A percentile compares a stretch with the other conserved stretches of the same genome.
Evolutionary conservation across 768 basidiomycete species (phyloP).

Genomic region (Cubamyces lactineus): DNA sequence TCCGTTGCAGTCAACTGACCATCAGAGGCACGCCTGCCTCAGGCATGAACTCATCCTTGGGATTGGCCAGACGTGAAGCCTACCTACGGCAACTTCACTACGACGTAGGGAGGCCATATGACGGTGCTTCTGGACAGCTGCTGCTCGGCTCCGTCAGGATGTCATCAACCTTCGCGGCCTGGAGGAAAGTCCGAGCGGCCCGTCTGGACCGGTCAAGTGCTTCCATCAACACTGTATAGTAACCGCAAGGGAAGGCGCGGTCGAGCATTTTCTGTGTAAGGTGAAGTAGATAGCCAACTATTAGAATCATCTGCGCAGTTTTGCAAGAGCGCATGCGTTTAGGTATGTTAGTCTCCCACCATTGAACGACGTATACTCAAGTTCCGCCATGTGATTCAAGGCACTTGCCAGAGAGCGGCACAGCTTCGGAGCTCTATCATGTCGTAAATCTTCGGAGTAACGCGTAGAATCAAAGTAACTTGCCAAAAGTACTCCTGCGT

Average conservation of each 20-base stretch:
- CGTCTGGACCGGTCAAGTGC: not conserved
- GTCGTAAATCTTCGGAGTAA: conserved; percentile 12
- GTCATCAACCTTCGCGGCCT: not conserved
- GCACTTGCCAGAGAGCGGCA: conserved; percentile 4
- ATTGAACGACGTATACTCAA: too few species aligned
- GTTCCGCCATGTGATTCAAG: too few species aligned
- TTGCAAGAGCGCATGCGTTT: too few species aligned
- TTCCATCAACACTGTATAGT: not conserved
- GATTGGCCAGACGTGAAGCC: not conserved
- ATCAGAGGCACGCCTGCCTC: not conserved
- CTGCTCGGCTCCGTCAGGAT: not conserved
- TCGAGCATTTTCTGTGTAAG: not conserved
- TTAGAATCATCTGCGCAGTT: too few species aligned
- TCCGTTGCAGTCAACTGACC: not conserved
- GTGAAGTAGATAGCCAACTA: too few species aligned
- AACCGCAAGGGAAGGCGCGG: not conserved
- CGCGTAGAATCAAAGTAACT: not conserved
- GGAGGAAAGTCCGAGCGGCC: not conserved
- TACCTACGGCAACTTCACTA: too few species aligned
- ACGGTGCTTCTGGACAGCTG: not conserved
- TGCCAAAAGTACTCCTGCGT: conserved; percentile 7
- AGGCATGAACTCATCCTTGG: not conserved
- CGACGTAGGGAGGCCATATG: too few species aligned
- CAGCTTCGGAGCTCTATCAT: conserved; percentile 10
- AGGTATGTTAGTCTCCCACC: too few species aligned